Percentiles rank a stretch among this genome's conserved stretches.
Evolutionary conservation across 371 early-diverging fungal genomes (phyloP).

Genomic region (Mucor velutinosus): DNA sequence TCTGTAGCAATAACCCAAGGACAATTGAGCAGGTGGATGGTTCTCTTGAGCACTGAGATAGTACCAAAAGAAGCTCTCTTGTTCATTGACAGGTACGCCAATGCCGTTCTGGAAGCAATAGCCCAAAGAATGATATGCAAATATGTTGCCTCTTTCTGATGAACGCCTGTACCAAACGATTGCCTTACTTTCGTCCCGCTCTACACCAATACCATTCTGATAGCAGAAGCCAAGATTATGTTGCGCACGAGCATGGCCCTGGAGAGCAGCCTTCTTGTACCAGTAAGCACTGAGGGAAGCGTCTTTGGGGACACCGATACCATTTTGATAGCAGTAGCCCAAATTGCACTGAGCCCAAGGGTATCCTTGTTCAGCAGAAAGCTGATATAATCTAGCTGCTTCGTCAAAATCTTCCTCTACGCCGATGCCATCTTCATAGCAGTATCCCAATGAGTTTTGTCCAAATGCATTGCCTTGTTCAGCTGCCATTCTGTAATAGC

Average conservation of each 20-base stretch:
- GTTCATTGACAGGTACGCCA: conserved; percentile 68
- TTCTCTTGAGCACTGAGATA: conserved; percentile 65
- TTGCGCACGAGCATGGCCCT: conserved; percentile 83
- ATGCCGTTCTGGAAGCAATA: conserved; percentile 91
- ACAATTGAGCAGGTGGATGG: conserved; percentile 72
- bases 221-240: conserved; percentile 87
- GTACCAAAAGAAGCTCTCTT: conserved; percentile 75
- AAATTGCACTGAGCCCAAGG: conserved; percentile 74
- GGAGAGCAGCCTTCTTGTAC: conserved; percentile 77
- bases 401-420: conserved; percentile 47
- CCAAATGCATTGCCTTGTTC: conserved; percentile 80
- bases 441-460: conserved; percentile 77
- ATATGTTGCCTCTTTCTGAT: conserved; percentile 74
- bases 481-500: conserved; percentile 75
- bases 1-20: conserved; percentile 81
- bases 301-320: conserved; percentile 74
- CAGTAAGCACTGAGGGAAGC: conserved; percentile 67
- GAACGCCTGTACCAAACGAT: conserved; percentile 70
- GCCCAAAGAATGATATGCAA: conserved; percentile 83
- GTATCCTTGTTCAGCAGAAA: conserved; percentile 65
- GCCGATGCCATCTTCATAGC: conserved; percentile 80
- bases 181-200: conserved; percentile 63
- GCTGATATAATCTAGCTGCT: conserved; percentile 67
- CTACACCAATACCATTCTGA: conserved; percentile 79
- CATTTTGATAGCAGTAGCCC: conserved; percentile 84